Evolutionary conservation across 148 eudicot genomes (phyloP).

Genomic region (Pharnaceum exiguum): DNA sequence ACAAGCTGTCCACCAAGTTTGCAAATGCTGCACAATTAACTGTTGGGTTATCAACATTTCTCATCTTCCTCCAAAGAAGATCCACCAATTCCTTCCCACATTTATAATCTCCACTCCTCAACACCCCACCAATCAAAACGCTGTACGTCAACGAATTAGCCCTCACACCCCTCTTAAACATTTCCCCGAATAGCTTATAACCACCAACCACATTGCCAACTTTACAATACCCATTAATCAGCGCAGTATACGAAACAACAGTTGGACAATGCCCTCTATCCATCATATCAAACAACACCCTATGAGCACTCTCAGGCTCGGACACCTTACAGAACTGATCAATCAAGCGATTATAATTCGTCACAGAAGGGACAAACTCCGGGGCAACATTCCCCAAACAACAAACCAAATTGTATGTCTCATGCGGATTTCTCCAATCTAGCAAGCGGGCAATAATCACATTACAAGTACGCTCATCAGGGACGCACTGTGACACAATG

Average conservation of each 20-base stretch:
- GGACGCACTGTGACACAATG: constrained; percentile 29
- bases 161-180: constrained; percentile 41
- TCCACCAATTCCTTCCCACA: constrained; percentile 34
- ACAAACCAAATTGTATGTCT: constrained; percentile 36
- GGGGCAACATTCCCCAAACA: constrained; percentile 34
- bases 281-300: constrained; percentile 56
- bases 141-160: constrained; percentile 63
- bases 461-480: constrained; percentile 80
- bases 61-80: constrained; percentile 59
- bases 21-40: constrained; percentile 70
- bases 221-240: constrained; percentile 60
- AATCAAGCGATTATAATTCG: constrained; percentile 70
- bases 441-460: constrained; percentile 68
- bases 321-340: constrained; percentile 48
- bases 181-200: constrained; percentile 60
- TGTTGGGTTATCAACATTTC: constrained; percentile 18
- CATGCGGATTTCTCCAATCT: constrained; percentile 32
- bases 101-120: constrained; percentile 39
- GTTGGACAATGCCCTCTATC: constrained; percentile 55
- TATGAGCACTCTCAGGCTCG: constrained; percentile 38
- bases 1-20: constrained; percentile 56
- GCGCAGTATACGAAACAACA: constrained; percentile 68
- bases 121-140: constrained; percentile 52
- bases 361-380: constrained; percentile 54
- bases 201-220: constrained; percentile 53